Evolutionary conservation across 148 eudicot species (phyloP).

Genomic region (Oxyria digyna): DNA sequence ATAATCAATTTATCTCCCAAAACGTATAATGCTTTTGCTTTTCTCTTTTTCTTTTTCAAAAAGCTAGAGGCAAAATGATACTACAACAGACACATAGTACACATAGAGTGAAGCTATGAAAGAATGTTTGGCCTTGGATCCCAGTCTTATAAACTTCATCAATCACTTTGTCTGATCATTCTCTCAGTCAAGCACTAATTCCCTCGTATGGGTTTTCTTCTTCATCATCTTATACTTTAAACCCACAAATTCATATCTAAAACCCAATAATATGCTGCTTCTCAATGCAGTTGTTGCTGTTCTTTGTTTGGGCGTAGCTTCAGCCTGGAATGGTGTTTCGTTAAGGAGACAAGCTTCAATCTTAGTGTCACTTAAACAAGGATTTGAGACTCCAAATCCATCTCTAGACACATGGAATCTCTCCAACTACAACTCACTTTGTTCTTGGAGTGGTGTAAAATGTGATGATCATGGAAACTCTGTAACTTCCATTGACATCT

Average conservation of each 20-base stretch:
- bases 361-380: slow-evolving; percentile 29
- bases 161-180: not conserved
- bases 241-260: not conserved
- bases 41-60: not conserved
- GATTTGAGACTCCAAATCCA: slow-evolving; percentile 17
- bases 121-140: slow-evolving; percentile 3
- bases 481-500: slow-evolving; percentile 32
- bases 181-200: not conserved
- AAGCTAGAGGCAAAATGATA: slow-evolving; percentile 1
- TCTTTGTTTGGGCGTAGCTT: not conserved
- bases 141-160: not conserved
- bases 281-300: not conserved
- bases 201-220: not conserved
- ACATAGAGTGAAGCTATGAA: not conserved
- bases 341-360: slow-evolving; percentile 31
- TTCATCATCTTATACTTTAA: not conserved
- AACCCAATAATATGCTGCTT: not conserved
- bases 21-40: slow-evolving; percentile 5
- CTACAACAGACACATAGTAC: slow-evolving; percentile 4
- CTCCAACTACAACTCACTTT: slow-evolving; percentile 21
- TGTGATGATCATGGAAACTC: slow-evolving; percentile 18
- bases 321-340: slow-evolving; percentile 1
- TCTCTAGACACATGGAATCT: slow-evolving; percentile 15
- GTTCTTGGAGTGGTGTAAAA: slow-evolving; percentile 25
- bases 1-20: not conserved